Evolutionary conservation across 805 yeast genomes (phyloP), one percentile per base, ranked within the genome.

Genomic region (Saccharomycopsis sp.): DNA sequence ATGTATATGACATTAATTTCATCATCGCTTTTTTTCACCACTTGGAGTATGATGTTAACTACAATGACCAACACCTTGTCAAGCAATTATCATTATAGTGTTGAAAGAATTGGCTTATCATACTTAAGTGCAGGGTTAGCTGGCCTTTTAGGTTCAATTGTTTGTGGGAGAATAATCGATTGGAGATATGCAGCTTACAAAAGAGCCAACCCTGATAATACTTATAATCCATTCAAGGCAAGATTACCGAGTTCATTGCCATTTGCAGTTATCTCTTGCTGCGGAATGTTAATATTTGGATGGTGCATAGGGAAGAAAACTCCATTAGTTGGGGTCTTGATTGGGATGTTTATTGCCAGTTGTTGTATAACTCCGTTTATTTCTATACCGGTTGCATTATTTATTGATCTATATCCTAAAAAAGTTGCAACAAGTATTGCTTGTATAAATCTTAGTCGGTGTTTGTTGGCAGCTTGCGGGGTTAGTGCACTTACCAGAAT

Each of bases 71-170:
- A 81, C 0, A 63, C 68, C 13, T 60, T 86, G 29, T 64, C 74
- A 23, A 58, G 59, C 8, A 51, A 64, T 4, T 85, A 86, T 53
- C 60, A 67, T 23, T 72, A 77, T 48, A 52, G 69, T 1, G 72
- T 78, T 1, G 63, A 75, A 37, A 67, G 75, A 37, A 74, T 84
- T 36, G 95, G 95, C 2, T 60, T 77, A 14, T 75, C 85, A 44
- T 87, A 78, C 55, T 65, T 87, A 34, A 81, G 94, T 3, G 77
- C 80, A 19, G 95, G 95, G 14, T 52, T 74, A 0, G 83, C 81
- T 8, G 75, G 86, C 3, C 58, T 84, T 13, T 28, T 67, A 0
- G 86, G 89, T 20, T 74, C 89, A 0, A 51, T 85, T 0, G 29
- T 58, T 0, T 61, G 77, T 2, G 95, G 95, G 1, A 65, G 67